Evolutionary conservation across 768 basidiomycete genomes (phyloP).

Genomic region (Hericium erinaceus): DNA sequence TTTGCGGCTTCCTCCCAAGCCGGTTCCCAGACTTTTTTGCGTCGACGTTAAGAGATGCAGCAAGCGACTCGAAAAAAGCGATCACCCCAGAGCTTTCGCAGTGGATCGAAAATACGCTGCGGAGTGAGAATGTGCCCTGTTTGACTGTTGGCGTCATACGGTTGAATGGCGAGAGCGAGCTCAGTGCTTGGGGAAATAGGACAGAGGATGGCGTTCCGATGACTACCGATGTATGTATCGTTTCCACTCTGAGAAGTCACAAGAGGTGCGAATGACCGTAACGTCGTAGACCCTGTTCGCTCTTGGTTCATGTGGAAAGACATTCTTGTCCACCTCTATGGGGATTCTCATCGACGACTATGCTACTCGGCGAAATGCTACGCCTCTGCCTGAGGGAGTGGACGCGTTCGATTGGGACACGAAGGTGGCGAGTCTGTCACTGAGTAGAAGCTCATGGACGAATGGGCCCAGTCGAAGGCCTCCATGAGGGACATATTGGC

Average conservation of each 20-base stretch:
- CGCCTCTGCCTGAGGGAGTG: constrained; percentile 24
- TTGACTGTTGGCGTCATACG: neutral
- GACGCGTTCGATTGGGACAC: constrained; percentile 28
- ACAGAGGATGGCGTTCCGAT: constrained; percentile 26
- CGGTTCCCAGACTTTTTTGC: no score
- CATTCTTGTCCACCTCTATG: constrained; percentile 29
- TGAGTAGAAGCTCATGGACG: constrained; percentile 33
- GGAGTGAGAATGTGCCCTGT: neutral
- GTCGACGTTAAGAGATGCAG: no score
- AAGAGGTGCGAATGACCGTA: no score
- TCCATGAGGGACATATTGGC: constrained; percentile 30
- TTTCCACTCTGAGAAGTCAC: neutral
- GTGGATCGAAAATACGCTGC: neutral
- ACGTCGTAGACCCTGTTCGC: constrained; percentile 27
- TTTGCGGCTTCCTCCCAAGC: no score
- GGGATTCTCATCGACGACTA: constrained; percentile 36
- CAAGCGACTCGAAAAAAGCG: neutral
- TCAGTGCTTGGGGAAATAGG: constrained; percentile 25
- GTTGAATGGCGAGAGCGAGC: constrained; percentile 19
- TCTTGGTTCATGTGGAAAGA: constrained; percentile 30
- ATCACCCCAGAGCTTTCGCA: neutral
- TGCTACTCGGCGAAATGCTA: constrained; percentile 24
- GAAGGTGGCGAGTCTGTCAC: constrained; percentile 26
- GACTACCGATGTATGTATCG: constrained; percentile 24
- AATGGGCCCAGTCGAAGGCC: constrained; percentile 29